A percentile compares a stretch with the other conserved stretches of the same genome.
phyloP scores from a whole-genome alignment of 140 eudicot genomes.

The Anethum foeniculum region DNA sequence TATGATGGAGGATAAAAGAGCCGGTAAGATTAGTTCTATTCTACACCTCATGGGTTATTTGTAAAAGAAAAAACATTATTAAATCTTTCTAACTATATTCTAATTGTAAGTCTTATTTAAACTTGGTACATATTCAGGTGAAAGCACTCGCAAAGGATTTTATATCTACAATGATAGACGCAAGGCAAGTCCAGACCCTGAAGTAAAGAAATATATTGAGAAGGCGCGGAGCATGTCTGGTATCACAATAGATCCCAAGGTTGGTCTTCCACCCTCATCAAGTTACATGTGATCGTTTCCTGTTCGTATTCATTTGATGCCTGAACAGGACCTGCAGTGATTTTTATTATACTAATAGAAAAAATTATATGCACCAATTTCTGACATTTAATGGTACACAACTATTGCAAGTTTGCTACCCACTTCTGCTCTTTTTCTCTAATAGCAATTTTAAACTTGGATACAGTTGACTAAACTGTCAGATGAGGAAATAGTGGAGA shows the following conservation, averaged over 20 bases:
- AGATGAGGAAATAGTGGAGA: conserved; percentile 82
- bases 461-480: conserved; percentile 60
- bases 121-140: conserved; percentile 41
- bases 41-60: not conserved
- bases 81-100: not conserved
- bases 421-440: not conserved
- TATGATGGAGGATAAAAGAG: conserved; percentile 93
- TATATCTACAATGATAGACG: conserved; percentile 71
- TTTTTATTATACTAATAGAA: not conserved
- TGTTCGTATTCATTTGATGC: not conserved
- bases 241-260: conserved; percentile 73
- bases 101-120: not conserved
- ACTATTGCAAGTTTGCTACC: not conserved
- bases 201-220: conserved; percentile 57
- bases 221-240: conserved; percentile 78
- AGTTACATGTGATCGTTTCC: not conserved
- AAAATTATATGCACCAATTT: not conserved
- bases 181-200: conserved; percentile 86
- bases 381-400: not conserved
- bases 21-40: conserved; percentile 37
- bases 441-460: not conserved
- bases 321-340: not conserved
- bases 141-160: conserved; percentile 72
- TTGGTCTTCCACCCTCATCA: conserved; percentile 16
- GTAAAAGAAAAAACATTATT: not conserved